Conservation (phyloP, 2,329 filamentous ascomycete species). For the Xylaria sp. region DNA sequence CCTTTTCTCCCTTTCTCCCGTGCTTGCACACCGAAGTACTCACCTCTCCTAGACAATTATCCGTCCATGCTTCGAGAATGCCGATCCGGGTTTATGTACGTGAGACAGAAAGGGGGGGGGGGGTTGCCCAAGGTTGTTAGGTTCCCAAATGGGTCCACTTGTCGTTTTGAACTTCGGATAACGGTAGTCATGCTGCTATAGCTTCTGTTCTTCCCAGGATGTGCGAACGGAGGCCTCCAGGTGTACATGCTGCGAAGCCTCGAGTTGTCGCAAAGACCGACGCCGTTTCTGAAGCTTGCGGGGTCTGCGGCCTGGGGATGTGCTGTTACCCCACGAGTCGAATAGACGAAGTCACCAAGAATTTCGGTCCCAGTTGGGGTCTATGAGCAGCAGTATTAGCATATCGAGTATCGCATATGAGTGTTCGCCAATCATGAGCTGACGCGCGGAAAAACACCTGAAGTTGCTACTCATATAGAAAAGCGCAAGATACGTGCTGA, state of each 20-base stretch:
- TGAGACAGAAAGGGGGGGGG: not conserved
- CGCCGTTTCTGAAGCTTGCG: constrained; percentile 42
- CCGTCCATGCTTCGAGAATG: too few species aligned
- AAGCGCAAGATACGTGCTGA: not conserved
- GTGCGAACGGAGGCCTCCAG: constrained; percentile 17
- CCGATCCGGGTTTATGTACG: not conserved
- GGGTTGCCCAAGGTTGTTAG: not conserved
- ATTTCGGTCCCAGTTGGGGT: constrained; percentile 87
- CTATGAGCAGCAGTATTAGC: constrained; percentile 36
- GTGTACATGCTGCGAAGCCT: constrained; percentile 25
- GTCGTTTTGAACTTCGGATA: constrained; percentile 1
- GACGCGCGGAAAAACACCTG: not conserved
- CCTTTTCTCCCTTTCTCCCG: too few species aligned
- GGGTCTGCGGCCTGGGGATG: constrained; percentile 29
- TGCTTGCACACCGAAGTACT: too few species aligned
- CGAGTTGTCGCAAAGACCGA: constrained; percentile 29
- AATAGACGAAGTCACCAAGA: constrained; percentile 61
- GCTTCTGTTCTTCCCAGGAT: constrained; percentile 1
- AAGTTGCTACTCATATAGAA: not conserved
- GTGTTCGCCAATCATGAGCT: not conserved
- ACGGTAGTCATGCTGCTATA: not conserved
- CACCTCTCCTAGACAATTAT: too few species aligned
- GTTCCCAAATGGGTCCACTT: not conserved
- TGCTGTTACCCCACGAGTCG: constrained; percentile 30
- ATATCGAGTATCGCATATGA: not conserved